A percentile compares a stretch with the other conserved stretches of the same genome.
Evolutionary conservation across 805 yeast genomes (phyloP).

Genomic region (Teunomyces cretensis): DNA sequence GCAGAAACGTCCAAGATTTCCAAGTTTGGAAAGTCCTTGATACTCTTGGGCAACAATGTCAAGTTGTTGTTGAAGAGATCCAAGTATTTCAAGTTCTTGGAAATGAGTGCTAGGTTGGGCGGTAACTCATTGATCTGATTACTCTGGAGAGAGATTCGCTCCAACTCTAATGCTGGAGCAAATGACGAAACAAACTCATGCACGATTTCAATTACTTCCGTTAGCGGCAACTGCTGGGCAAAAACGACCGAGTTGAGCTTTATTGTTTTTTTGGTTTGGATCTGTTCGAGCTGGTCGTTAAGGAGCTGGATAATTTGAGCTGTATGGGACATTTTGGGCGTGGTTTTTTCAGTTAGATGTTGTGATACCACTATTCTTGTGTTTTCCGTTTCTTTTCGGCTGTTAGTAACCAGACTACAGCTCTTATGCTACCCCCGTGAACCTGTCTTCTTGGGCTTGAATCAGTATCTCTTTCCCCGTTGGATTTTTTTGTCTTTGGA

Average conservation of each 20-base stretch:
- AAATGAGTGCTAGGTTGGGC: constrained; percentile 40
- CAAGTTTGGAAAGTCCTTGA: constrained; percentile 38
- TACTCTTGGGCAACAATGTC: constrained; percentile 47
- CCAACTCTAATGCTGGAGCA: constrained; percentile 23
- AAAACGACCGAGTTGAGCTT: constrained; percentile 10
- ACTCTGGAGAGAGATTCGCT: constrained; percentile 53
- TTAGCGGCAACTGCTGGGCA: background rate
- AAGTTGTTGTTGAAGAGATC: constrained; percentile 67
- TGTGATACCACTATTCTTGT: no score
- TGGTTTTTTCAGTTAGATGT: no score
- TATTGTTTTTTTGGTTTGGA: constrained; percentile 12
- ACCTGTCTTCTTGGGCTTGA: constrained; percentile 1
- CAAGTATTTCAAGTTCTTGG: constrained; percentile 50
- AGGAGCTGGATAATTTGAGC: constrained; percentile 9
- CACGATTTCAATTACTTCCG: constrained; percentile 12
- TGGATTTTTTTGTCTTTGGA: background rate
- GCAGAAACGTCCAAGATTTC: constrained; percentile 68
- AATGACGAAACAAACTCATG: constrained; percentile 12
- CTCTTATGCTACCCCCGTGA: background rate
- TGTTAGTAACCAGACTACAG: constrained; percentile 4
- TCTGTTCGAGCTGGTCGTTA: constrained; percentile 13
- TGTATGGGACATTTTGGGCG: background rate
- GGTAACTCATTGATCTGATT: constrained; percentile 53
- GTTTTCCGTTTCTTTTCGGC: background rate
- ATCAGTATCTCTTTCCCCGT: background rate